phyloP scores from a whole-genome alignment of 495 filamentous ascomycete genomes.

The Daldinia decipiens region DNA sequence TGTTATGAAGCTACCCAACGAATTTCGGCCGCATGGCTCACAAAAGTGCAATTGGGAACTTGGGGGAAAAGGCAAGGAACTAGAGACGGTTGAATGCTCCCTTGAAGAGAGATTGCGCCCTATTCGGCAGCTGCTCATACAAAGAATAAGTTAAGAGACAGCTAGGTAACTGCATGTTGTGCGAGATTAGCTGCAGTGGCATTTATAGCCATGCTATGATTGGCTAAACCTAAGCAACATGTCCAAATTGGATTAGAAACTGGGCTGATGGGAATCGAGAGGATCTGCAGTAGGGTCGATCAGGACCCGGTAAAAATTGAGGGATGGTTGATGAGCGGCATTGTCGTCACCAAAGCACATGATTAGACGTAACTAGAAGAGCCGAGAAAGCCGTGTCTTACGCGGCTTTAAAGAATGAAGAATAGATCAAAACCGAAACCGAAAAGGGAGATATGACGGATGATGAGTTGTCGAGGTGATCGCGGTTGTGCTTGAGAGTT shows the following conservation, averaged over 20 bases:
- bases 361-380: conserved; percentile 3
- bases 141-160: conserved; percentile 33
- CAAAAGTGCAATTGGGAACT: conserved; percentile 22
- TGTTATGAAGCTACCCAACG: conserved; percentile 30
- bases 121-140: conserved; percentile 43
- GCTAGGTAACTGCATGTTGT: conserved; percentile 27
- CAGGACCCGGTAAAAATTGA: conserved; percentile 33
- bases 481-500: conserved; percentile 16
- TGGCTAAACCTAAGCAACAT: conserved; percentile 23
- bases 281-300: conserved; percentile 40
- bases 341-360: conserved; percentile 32
- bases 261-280: conserved; percentile 42
- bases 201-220: conserved; percentile 32
- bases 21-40: conserved; percentile 31
- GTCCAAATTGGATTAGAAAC: conserved; percentile 31
- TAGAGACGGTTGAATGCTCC: conserved; percentile 26
- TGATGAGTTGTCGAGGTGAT: conserved; percentile 38
- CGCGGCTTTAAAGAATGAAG: conserved; percentile 7
- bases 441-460: conserved; percentile 1
- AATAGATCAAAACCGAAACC: not conserved
- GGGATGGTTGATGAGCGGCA: conserved; percentile 22
- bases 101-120: conserved; percentile 22
- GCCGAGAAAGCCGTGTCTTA: conserved; percentile 36
- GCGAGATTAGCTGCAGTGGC: conserved; percentile 32
- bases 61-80: conserved; percentile 22